Evolutionary conservation across 495 filamentous ascomycete genomes (phyloP).

Genomic region (Astrothelium subdiscretum): DNA sequence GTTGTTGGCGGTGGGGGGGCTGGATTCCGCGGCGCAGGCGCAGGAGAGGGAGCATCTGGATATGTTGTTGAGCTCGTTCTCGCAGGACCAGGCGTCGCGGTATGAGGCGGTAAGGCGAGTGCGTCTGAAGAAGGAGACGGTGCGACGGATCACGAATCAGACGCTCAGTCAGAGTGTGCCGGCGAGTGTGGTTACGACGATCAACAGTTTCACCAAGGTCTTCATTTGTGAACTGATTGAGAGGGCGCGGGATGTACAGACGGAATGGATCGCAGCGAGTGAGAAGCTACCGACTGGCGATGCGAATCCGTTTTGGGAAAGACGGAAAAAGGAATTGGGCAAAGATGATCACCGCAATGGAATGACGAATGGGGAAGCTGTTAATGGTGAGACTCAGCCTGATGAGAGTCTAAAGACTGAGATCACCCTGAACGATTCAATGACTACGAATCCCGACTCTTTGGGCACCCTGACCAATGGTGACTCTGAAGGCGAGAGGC

Average conservation of each 20-base stretch:
- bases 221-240: conserved; percentile 79
- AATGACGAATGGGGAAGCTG: conserved; percentile 4
- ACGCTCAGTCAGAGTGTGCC: conserved; percentile 82
- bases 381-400: background rate
- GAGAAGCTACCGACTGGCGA: conserved; percentile 16
- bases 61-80: conserved; percentile 2
- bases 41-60: conserved; percentile 50
- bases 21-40: conserved; percentile 56
- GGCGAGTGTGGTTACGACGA: conserved; percentile 61
- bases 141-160: conserved; percentile 57
- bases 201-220: conserved; percentile 72
- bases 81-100: conserved; percentile 49
- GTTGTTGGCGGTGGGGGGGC: conserved; percentile 48
- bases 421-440: conserved; percentile 1
- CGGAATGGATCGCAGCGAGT: conserved; percentile 55
- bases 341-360: conserved; percentile 13
- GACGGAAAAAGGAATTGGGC: conserved; percentile 27
- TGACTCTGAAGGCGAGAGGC: background rate
- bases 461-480: background rate
- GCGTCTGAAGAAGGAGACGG: conserved; percentile 43
- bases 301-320: conserved; percentile 12
- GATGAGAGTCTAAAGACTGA: conserved; percentile 5
- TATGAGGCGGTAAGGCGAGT: conserved; percentile 63
- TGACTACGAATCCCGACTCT: background rate
- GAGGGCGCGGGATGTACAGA: conserved; percentile 63